Evolutionary conservation across 1,284 basidiomycete species (phyloP).

Genomic region (Leccinum solheimii): DNA sequence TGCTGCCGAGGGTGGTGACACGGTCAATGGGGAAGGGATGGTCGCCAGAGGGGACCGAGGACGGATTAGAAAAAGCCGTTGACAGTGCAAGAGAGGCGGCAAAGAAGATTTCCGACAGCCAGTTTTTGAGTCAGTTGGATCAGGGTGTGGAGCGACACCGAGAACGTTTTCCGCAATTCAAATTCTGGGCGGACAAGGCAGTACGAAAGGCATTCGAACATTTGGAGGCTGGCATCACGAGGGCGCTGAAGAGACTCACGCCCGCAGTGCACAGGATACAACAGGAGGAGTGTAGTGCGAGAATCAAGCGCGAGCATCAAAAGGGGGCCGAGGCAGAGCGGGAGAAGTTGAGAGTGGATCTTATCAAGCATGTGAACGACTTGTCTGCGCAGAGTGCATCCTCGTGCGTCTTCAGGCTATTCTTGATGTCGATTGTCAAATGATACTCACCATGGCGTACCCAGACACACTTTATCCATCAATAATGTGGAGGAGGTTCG

Average conservation of each 20-base stretch:
- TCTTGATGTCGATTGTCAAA: background rate
- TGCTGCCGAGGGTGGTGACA: no score
- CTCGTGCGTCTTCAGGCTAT: slow-evolving; percentile 17
- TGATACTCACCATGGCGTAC: background rate
- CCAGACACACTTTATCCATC: slow-evolving; percentile 23
- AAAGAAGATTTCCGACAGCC: slow-evolving; percentile 6
- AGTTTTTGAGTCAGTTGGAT: slow-evolving; percentile 11
- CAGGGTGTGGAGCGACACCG: background rate
- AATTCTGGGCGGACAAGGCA: slow-evolving; percentile 1
- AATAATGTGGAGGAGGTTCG: slow-evolving; percentile 1
- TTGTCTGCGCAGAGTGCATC: slow-evolving; percentile 4
- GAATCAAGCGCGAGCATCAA: slow-evolving; percentile 1
- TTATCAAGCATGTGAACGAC: slow-evolving; percentile 19
- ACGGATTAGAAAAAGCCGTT: background rate
- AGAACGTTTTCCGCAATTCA: background rate
- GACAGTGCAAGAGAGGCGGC: background rate
- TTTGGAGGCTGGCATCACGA: slow-evolving; percentile 8
- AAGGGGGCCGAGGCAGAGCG: slow-evolving; percentile 18
- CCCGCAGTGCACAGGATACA: slow-evolving; percentile 13
- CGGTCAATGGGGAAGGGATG: no score
- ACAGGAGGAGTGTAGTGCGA: background rate
- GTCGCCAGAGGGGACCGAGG: no score
- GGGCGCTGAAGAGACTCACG: slow-evolving; percentile 5
- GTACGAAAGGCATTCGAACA: background rate
- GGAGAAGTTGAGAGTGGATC: slow-evolving; percentile 9